Percentiles rank a stretch among this genome's conserved stretches.
Evolutionary conservation across 768 basidiomycete genomes (phyloP).

Genomic region (Kwoniella europaea): DNA sequence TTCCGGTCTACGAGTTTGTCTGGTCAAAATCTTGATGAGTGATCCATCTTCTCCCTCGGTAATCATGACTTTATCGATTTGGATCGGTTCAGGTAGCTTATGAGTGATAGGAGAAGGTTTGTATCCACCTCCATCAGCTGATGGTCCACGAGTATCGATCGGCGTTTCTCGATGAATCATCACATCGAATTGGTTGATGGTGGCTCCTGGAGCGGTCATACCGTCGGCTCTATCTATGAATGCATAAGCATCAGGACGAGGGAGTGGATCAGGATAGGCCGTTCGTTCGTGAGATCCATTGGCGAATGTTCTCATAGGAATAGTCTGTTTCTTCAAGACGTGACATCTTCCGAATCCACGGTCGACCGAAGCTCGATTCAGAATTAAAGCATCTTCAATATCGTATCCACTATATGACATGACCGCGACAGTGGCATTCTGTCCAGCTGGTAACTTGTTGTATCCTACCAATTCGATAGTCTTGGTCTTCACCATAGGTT

Average conservation of each 20-base stretch:
- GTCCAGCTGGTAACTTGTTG: slow-evolving; percentile 93
- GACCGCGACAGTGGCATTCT: slow-evolving; percentile 97
- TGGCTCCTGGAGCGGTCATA: slow-evolving; percentile 90
- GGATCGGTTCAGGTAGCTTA: slow-evolving; percentile 89
- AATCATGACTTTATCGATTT: slow-evolving; percentile 97
- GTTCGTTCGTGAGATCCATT: slow-evolving; percentile 97
- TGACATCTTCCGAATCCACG: slow-evolving; percentile 97
- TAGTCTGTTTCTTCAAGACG: slow-evolving; percentile 92
- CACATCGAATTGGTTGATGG: slow-evolving; percentile 88
- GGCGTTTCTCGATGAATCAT: slow-evolving; percentile 98
- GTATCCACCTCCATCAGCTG: slow-evolving; percentile 63
- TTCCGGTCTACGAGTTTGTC: slow-evolving; percentile 94
- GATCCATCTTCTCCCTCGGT: slow-evolving; percentile 97
- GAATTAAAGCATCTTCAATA: slow-evolving; percentile 96
- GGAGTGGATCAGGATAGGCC: slow-evolving; percentile 86
- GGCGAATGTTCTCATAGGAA: slow-evolving; percentile 91
- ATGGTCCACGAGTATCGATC: slow-evolving; percentile 66
- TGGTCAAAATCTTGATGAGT: slow-evolving; percentile 93
- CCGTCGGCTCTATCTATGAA: slow-evolving; percentile 86
- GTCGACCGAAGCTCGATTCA: slow-evolving; percentile 95
- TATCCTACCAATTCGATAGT: slow-evolving; percentile 97
- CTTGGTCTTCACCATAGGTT: slow-evolving; percentile 99
- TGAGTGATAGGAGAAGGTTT: slow-evolving; percentile 91
- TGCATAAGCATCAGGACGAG: slow-evolving; percentile 79
- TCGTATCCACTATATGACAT: slow-evolving; percentile 99